Conservation (phyloP, 768 basidiomycete genomes). For the Artomyces pyxidatus region DNA sequence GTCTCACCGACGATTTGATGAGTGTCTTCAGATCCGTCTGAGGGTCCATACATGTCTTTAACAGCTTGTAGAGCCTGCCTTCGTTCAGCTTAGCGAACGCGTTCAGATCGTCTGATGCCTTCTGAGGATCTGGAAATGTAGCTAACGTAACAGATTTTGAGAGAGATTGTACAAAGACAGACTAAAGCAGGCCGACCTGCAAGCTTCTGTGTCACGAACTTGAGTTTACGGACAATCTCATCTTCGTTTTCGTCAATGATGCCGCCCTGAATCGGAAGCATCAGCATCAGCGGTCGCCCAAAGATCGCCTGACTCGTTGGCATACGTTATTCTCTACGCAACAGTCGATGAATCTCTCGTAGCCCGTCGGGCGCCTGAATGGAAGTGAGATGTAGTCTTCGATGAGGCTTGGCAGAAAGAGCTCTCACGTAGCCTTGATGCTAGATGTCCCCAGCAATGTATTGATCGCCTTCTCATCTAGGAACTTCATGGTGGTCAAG, state of each 20-base stretch:
- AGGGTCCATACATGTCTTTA: slow-evolving; percentile 75
- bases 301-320: slow-evolving; percentile 9
- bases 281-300: background rate
- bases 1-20: slow-evolving; percentile 64
- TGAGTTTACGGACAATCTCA: slow-evolving; percentile 44
- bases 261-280: slow-evolving; percentile 57
- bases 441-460: slow-evolving; percentile 54
- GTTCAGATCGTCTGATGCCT: slow-evolving; percentile 70
- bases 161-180: background rate
- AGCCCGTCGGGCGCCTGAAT: slow-evolving; percentile 58
- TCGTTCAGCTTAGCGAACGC: slow-evolving; percentile 86
- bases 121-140: slow-evolving; percentile 58
- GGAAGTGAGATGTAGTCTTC: background rate
- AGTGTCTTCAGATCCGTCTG: slow-evolving; percentile 77
- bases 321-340: slow-evolving; percentile 83
- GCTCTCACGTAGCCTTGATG: slow-evolving; percentile 53
- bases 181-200: slow-evolving; percentile 40
- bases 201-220: slow-evolving; percentile 45
- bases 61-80: slow-evolving; percentile 72
- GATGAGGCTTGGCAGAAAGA: background rate
- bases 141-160: slow-evolving; percentile 26
- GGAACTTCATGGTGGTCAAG: slow-evolving; percentile 58
- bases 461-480: slow-evolving; percentile 51
- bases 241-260: slow-evolving; percentile 83
- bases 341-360: slow-evolving; percentile 58